Evolutionary conservation across 306 rosid species (phyloP), one percentile per base, ranked within the genome.

Genomic region (Senna tora): DNA sequence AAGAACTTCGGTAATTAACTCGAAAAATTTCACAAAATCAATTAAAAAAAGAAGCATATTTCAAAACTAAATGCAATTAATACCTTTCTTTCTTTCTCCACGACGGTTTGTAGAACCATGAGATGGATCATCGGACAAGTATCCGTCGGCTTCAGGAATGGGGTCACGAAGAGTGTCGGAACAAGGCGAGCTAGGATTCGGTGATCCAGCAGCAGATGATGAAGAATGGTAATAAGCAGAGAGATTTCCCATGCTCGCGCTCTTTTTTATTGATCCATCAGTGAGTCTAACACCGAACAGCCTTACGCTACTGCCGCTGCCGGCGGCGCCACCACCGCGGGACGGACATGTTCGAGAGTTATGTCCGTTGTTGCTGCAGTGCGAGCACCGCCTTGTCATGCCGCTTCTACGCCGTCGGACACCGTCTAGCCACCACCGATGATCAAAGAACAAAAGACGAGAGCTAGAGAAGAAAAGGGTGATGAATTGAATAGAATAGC

Each of bases 341-440:
- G 82, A 74, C 3, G 96, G 93, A 52, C 99, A 95, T 15, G 99
- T 95, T 47, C 99, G 91, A 10, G 97, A 86, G 86, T 95, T 95
- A 63, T 95, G 99, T 15, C 97, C 97, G 84, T 95, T 88, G 80
- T 92, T 82, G 88, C 96, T 88, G 81, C 99, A 95, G 93, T 95
- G 96, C 42, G 99, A 95, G 88, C 99, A 92, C 65, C 99, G 96
- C 83, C 99, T 92, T 75, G 96, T 87, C 99, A 95, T 94, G 41
- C 36, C 84, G 84, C 79, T 58, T 46, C 72, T 3, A 50, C 69
- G 65, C 30, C 82, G 58, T 21, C 6, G 66, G 81, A 82, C 84
- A 65, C 92, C 80, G 80, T 62, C 66, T 71, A 67, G 65, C 57
- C 57, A 47, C 64, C 16, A 6, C 65, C 65, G 6, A 68, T 67